phyloP scores from a whole-genome alignment of 1,139 yeast species.

The Citeromyces siamensis region DNA sequence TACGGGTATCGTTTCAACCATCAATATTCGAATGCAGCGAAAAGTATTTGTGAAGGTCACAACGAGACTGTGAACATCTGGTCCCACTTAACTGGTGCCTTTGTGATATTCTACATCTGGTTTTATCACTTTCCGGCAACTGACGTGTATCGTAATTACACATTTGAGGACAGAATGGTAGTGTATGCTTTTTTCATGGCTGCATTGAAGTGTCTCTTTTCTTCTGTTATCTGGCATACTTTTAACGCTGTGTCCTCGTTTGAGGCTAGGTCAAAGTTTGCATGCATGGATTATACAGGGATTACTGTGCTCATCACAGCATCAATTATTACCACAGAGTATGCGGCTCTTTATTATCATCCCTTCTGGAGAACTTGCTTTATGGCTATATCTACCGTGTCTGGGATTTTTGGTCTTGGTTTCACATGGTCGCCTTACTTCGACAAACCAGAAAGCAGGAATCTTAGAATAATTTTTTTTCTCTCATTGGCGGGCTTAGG shows the following conservation, averaged over 20 bases:
- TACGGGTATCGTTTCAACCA: constrained; percentile 78
- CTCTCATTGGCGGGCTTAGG: constrained; percentile 74
- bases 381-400: constrained; percentile 45
- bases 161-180: constrained; percentile 34
- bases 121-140: constrained; percentile 51
- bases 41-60: constrained; percentile 52
- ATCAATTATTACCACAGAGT: constrained; percentile 81
- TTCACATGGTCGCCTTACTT: constrained; percentile 89
- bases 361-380: constrained; percentile 34
- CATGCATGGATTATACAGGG: constrained; percentile 94
- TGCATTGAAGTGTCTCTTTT: constrained; percentile 61
- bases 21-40: constrained; percentile 45
- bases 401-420: constrained; percentile 62
- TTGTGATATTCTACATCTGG: constrained; percentile 42
- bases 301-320: constrained; percentile 84
- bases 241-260: constrained; percentile 68
- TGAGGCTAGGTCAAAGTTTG: constrained; percentile 56
- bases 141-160: constrained; percentile 23
- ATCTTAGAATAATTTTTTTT: constrained; percentile 73
- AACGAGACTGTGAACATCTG: constrained; percentile 91
- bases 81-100: constrained; percentile 74
- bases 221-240: constrained; percentile 88
- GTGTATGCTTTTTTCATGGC: constrained; percentile 58
- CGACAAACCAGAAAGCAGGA: constrained; percentile 77
- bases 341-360: constrained; percentile 58